These are phyloP conservation scores for Setaria italica DNA, from an alignment of 202 grass and related monocot species.

Conservation along the genomic window DNA sequence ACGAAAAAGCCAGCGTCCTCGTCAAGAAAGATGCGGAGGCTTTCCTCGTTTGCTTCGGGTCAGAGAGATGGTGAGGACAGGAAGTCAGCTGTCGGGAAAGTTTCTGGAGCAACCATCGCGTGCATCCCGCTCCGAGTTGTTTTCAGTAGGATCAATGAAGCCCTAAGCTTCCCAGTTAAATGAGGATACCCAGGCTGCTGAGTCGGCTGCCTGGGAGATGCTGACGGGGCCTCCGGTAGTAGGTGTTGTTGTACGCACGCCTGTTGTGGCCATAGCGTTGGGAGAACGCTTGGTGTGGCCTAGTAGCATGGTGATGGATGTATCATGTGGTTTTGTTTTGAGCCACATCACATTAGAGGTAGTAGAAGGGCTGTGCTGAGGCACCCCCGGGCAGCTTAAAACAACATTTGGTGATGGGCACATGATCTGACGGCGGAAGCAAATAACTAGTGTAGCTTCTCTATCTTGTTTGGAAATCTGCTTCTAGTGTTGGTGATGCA, in stretches of 20 bases:
- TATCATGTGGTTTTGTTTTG: conserved; percentile 36
- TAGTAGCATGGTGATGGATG: conserved; percentile 18
- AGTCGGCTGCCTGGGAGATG: background rate
- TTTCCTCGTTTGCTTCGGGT: conserved; percentile 71
- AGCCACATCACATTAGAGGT: conserved; percentile 28
- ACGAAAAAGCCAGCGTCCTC: conserved; percentile 58
- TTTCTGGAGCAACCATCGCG: conserved; percentile 54
- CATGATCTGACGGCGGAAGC: conserved; percentile 29
- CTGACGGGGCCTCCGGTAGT: background rate
- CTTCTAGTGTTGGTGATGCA: conserved; percentile 23
- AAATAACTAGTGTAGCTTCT: conserved; percentile 8
- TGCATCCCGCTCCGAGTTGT: conserved; percentile 88
- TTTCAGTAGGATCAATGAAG: conserved; percentile 94
- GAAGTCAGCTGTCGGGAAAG: conserved; percentile 58
- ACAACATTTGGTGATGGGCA: background rate
- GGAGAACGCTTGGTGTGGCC: background rate
- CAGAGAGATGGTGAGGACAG: conserved; percentile 36
- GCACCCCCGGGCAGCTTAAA: background rate
- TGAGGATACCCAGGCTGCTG: conserved; percentile 32
- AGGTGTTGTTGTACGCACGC: conserved; percentile 11
- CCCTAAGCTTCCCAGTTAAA: conserved; percentile 55
- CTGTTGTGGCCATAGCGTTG: background rate
- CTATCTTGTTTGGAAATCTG: background rate
- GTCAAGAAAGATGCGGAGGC: conserved; percentile 80
- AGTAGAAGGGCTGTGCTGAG: background rate